A percentile compares a stretch with the other conserved stretches of the same genome.
phyloP scores from a whole-genome alignment of 2,329 filamentous ascomycete genomes.

The Fusarium nelsonii region DNA sequence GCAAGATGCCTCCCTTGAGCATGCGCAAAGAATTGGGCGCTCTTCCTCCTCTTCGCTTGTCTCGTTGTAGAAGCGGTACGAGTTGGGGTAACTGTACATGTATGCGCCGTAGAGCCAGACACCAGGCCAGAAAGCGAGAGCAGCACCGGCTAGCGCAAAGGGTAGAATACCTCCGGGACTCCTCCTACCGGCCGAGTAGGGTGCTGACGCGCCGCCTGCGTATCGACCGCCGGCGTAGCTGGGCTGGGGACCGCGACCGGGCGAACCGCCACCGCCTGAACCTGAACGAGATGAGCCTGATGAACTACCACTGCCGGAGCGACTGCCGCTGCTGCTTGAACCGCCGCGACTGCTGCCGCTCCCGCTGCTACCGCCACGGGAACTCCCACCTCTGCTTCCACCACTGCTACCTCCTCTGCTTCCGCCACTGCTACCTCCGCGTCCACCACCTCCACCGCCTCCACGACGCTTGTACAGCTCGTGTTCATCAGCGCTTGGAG shows the following conservation, averaged over 20 bases:
- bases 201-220: conserved; percentile 70
- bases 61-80: conserved; percentile 63
- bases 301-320: conserved; percentile 24
- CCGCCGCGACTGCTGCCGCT: conserved; percentile 15
- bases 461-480: conserved; percentile 72
- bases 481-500: conserved; percentile 50
- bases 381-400: conserved; percentile 35
- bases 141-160: conserved; percentile 62
- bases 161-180: conserved; percentile 66
- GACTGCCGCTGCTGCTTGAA: conserved; percentile 13
- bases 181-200: conserved; percentile 70
- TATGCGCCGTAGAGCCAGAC: conserved; percentile 74
- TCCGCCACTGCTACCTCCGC: conserved; percentile 46
- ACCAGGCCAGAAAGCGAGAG: conserved; percentile 72
- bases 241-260: conserved; percentile 67
- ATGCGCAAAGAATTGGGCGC: conserved; percentile 59
- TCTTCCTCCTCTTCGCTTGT: conserved; percentile 58
- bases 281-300: conserved; percentile 37
- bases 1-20: conserved; percentile 65
- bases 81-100: conserved; percentile 63
- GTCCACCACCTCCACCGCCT: conserved; percentile 66
- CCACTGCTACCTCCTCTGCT: conserved; percentile 22
- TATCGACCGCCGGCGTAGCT: conserved; percentile 71
- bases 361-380: conserved; percentile 30
- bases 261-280: conserved; percentile 27